Evolutionary conservation across 2,329 filamentous ascomycete genomes (phyloP).

Genomic region (Simplicillium sp.): DNA sequence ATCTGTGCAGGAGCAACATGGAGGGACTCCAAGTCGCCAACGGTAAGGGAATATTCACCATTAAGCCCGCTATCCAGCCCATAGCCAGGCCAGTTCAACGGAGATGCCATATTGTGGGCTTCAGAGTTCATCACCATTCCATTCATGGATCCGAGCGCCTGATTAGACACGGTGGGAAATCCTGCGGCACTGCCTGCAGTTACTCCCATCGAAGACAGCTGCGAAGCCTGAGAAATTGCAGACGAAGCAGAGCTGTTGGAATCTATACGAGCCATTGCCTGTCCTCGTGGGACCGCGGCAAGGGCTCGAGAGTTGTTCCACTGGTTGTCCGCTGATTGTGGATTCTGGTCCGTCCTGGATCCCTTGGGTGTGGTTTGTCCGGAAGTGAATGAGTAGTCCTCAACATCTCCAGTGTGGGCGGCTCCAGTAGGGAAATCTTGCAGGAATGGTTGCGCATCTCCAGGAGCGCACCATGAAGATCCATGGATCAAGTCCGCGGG

Average conservation of each 20-base stretch:
- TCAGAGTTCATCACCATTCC: conserved; percentile 30
- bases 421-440: conserved; percentile 41
- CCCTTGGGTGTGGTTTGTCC: conserved; percentile 45
- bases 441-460: conserved; percentile 53
- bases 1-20: conserved; percentile 49
- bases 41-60: conserved; percentile 31
- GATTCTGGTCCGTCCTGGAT: conserved; percentile 30
- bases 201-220: conserved; percentile 38
- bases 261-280: conserved; percentile 28
- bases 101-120: conserved; percentile 33
- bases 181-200: conserved; percentile 39
- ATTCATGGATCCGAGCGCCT: conserved; percentile 26
- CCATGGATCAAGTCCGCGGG: conserved; percentile 43
- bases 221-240: conserved; percentile 39
- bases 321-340: conserved; percentile 36
- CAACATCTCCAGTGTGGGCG: conserved; percentile 39
- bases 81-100: conserved; percentile 41
- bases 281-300: conserved; percentile 20
- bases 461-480: conserved; percentile 46
- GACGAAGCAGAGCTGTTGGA: conserved; percentile 30
- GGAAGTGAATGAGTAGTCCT: conserved; percentile 45
- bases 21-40: conserved; percentile 32
- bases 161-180: conserved; percentile 28
- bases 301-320: conserved; percentile 33
- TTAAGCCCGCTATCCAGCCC: conserved; percentile 33